A percentile compares a stretch with the other conserved stretches of the same genome.
phyloP scores from a whole-genome alignment of 2,329 filamentous ascomycete genomes.

The Diaporthe australafricana region DNA sequence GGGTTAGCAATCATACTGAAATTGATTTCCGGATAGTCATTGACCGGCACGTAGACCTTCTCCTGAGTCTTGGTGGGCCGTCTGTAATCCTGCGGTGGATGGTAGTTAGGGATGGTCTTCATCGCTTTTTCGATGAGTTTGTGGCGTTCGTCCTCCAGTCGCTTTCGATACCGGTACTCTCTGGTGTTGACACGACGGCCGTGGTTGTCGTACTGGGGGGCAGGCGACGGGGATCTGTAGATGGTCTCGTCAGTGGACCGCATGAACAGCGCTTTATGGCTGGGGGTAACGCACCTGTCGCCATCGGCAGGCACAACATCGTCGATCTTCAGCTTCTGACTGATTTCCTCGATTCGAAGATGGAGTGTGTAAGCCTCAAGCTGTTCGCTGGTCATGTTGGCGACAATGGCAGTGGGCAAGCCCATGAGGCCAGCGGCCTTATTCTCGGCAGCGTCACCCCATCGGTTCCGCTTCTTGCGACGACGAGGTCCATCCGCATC shows the following conservation, averaged over 20 bases:
- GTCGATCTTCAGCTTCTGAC: conserved; percentile 98
- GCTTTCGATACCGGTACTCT: conserved; percentile 98
- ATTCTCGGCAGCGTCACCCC: conserved; percentile 97
- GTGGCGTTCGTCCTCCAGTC: conserved; percentile 97
- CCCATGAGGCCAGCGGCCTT: conserved; percentile 99
- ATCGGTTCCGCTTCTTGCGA: conserved; percentile 98
- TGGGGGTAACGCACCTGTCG: conserved; percentile 77
- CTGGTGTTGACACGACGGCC: conserved; percentile 99
- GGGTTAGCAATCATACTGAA: conserved; percentile 99
- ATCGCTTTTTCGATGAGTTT: conserved; percentile 99
- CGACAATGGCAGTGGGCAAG: conserved; percentile 93
- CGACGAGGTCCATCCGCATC: conserved; percentile 82
- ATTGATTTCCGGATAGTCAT: conserved; percentile 99
- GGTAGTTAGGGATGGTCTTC: conserved; percentile 99
- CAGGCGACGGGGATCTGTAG: conserved; percentile 88
- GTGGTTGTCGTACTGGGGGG: conserved; percentile 99
- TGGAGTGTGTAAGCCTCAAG: conserved; percentile 97
- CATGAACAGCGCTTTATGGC: neutral
- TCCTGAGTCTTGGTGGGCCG: conserved; percentile 99
- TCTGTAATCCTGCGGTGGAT: conserved; percentile 97
- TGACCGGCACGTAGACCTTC: conserved; percentile 99
- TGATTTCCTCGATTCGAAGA: conserved; percentile 98
- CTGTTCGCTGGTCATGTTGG: conserved; percentile 98
- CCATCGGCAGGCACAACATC: conserved; percentile 98
- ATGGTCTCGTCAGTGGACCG: conserved; percentile 37